Percentiles rank a stretch among this genome's conserved stretches.
Evolutionary conservation across 148 eudicot species (phyloP).

Genomic region (Vaccinium myrtillus): DNA sequence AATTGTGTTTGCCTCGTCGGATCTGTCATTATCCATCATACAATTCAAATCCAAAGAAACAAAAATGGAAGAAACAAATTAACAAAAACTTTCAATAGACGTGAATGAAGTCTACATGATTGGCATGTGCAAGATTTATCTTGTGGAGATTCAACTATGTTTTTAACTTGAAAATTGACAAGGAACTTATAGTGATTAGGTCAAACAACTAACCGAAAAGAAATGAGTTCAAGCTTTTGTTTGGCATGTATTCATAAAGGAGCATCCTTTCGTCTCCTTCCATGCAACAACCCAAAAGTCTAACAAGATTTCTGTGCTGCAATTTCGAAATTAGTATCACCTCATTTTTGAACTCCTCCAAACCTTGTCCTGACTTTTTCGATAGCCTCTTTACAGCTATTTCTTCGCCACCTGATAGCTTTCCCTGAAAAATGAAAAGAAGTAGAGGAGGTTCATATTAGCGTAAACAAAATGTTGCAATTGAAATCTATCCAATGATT

Average conservation of each 20-base stretch:
- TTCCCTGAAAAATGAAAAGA: conserved; percentile 36
- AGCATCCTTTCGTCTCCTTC: conserved; percentile 62
- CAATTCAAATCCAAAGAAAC: background rate
- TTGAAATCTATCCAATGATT: background rate
- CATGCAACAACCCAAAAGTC: conserved; percentile 48
- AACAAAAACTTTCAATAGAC: background rate
- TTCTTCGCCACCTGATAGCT: conserved; percentile 43
- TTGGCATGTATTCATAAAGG: conserved; percentile 64
- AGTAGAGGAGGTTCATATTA: conserved; percentile 5
- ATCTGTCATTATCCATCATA: conserved; percentile 15
- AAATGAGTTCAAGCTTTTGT: conserved; percentile 59
- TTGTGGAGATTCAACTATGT: background rate
- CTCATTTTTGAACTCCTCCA: conserved; percentile 69
- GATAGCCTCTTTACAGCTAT: conserved; percentile 76
- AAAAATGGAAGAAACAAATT: background rate
- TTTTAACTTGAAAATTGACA: background rate
- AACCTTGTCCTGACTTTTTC: conserved; percentile 60
- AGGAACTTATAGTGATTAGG: no score
- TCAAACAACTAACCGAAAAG: conserved; percentile 47
- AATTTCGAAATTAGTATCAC: conserved; percentile 51
- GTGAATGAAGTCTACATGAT: background rate
- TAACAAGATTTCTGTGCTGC: conserved; percentile 66
- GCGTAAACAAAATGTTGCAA: background rate
- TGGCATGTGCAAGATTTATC: background rate
- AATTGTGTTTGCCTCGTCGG: conserved; percentile 15